phyloP scores from a whole-genome alignment of 345 rosid species.

The Lepidium sativum region DNA sequence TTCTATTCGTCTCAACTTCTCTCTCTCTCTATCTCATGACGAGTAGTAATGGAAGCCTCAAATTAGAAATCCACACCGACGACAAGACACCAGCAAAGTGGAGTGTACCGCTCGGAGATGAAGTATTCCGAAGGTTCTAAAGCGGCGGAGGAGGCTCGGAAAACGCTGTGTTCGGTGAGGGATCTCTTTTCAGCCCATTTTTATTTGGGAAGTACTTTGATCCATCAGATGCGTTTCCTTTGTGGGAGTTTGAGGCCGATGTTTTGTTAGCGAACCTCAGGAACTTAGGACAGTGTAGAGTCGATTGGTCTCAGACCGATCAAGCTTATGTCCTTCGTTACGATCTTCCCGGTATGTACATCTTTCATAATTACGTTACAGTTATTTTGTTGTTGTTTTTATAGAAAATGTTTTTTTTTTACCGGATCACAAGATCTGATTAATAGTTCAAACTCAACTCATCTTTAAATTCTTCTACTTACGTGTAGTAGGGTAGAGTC shows the following conservation, averaged over 20 bases:
- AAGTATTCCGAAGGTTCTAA: conserved; percentile 44
- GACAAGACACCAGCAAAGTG: conserved; percentile 66
- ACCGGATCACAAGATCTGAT: too few relatives aligned
- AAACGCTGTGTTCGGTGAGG: conserved; percentile 66
- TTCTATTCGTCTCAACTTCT: conserved; percentile 8
- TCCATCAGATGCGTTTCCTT: conserved; percentile 87
- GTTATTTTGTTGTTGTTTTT: background rate
- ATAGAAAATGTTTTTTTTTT: background rate
- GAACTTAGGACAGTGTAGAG: conserved; percentile 46
- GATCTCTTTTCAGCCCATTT: conserved; percentile 74
- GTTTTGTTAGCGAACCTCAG: conserved; percentile 44
- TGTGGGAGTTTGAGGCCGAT: conserved; percentile 82
- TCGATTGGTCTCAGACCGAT: conserved; percentile 75
- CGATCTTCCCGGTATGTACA: conserved; percentile 55
- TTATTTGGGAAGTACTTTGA: conserved; percentile 83
- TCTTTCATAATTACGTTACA: background rate
- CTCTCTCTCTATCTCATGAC: conserved; percentile 1
- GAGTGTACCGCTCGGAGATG: conserved; percentile 55
- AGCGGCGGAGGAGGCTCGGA: conserved; percentile 29
- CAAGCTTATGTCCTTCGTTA: conserved; percentile 66
- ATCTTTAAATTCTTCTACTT: too few relatives aligned
- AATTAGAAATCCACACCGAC: conserved; percentile 47
- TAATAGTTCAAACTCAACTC: too few relatives aligned
- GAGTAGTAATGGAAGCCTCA: conserved; percentile 29
- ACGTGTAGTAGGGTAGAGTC: too few relatives aligned